Percentiles rank a stretch among this genome's conserved stretches.
phyloP scores from a whole-genome alignment of 495 filamentous ascomycete genomes.

The Aspergillus ellipticus region DNA sequence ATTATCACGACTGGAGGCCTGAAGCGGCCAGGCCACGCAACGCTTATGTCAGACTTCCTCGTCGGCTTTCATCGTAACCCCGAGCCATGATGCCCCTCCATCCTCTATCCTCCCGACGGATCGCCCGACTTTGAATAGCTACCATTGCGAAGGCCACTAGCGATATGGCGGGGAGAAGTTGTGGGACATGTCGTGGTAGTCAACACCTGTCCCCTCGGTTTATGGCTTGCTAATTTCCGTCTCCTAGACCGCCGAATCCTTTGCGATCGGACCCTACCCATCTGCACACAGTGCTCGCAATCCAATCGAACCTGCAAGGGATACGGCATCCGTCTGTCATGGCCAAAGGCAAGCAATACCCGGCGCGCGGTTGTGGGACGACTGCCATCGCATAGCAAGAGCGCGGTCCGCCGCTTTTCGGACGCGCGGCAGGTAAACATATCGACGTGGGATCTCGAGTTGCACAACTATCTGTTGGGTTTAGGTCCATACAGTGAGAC shows the following conservation, averaged over 20 bases:
- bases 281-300: conserved; percentile 8
- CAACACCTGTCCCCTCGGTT: not conserved
- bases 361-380: conserved; percentile 4
- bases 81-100: no score
- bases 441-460: conserved; percentile 7
- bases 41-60: no score
- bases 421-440: not conserved
- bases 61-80: no score
- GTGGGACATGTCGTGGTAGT: not conserved
- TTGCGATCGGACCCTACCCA: conserved; percentile 6
- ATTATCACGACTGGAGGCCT: no score
- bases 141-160: no score
- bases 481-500: not conserved
- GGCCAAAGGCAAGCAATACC: conserved; percentile 8
- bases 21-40: no score
- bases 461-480: conserved; percentile 4
- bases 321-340: conserved; percentile 12
- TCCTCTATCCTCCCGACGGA: no score
- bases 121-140: no score
- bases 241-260: conserved; percentile 8
- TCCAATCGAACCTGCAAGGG: conserved; percentile 8
- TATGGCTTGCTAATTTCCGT: not conserved
- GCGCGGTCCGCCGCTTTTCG: not conserved
- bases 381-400: not conserved
- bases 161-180: not conserved